Conservation (phyloP, 106 monocot genomes). For the Dioscorea dumetorum region DNA sequence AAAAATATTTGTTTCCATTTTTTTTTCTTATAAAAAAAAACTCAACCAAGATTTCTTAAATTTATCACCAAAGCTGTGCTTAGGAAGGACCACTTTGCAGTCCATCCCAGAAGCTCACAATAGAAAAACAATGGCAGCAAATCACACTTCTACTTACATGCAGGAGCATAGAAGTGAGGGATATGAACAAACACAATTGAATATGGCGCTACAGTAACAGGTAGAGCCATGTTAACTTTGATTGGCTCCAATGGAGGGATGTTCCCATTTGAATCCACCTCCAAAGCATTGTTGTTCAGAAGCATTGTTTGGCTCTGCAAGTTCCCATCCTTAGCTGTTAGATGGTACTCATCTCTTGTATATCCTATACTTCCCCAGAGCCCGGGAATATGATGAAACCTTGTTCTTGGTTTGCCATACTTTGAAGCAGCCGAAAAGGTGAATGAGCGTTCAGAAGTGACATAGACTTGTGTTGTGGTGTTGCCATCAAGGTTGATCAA, state of each 20-base stretch:
- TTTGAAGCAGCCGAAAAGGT: background rate
- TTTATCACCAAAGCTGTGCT: too few relatives aligned
- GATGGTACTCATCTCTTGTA: slow-evolving; percentile 86
- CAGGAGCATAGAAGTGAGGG: slow-evolving; percentile 53
- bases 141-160: slow-evolving; percentile 1
- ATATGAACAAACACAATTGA: slow-evolving; percentile 86
- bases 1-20: too few relatives aligned
- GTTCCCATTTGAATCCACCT: slow-evolving; percentile 28
- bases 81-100: slow-evolving; percentile 3
- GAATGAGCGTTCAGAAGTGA: background rate
- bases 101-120: slow-evolving; percentile 1
- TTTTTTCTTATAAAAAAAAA: too few relatives aligned
- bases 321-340: slow-evolving; percentile 63
- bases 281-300: slow-evolving; percentile 59
- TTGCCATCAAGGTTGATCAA: slow-evolving; percentile 77
- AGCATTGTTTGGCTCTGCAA: slow-evolving; percentile 83
- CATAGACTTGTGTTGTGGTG: slow-evolving; percentile 43
- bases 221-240: slow-evolving; percentile 28
- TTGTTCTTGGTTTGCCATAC: slow-evolving; percentile 8
- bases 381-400: slow-evolving; percentile 10
- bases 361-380: slow-evolving; percentile 1
- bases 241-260: slow-evolving; percentile 61
- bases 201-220: slow-evolving; percentile 52
- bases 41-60: too few relatives aligned
- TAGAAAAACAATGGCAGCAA: background rate